phyloP scores from a whole-genome alignment of 768 basidiomycete species.

The Clavaria fumosa region DNA sequence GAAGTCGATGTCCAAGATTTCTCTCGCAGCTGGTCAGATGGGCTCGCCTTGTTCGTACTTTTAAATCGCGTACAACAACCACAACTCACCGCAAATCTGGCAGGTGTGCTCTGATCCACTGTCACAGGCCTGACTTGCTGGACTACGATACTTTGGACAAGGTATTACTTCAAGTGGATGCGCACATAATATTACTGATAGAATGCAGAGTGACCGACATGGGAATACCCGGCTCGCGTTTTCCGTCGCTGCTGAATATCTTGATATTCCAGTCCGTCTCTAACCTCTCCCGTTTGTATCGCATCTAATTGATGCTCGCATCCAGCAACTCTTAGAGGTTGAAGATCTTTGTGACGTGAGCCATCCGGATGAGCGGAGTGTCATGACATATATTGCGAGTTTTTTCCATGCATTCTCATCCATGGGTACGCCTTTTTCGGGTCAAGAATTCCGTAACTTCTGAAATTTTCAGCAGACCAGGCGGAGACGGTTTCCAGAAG shows the following conservation, averaged over 20 bases:
- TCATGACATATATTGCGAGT: slow-evolving; percentile 96
- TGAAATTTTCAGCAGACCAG: slow-evolving; percentile 45
- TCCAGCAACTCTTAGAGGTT: slow-evolving; percentile 87
- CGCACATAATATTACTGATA: slow-evolving; percentile 7
- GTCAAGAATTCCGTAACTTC: slow-evolving; percentile 2
- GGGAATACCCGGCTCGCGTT: slow-evolving; percentile 83
- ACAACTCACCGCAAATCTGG: slow-evolving; percentile 2
- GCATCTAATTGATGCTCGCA: slow-evolving; percentile 1
- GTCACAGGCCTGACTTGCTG: slow-evolving; percentile 88
- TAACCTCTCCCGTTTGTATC: neutral
- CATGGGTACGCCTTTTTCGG: slow-evolving; percentile 47
- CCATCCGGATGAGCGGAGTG: slow-evolving; percentile 89
- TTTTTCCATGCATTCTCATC: slow-evolving; percentile 97
- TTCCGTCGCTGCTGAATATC: slow-evolving; percentile 68
- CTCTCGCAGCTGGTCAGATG: slow-evolving; percentile 84
- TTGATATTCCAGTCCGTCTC: slow-evolving; percentile 72
- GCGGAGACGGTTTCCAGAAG: slow-evolving; percentile 87
- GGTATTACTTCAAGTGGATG: slow-evolving; percentile 21
- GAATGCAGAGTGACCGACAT: slow-evolving; percentile 51
- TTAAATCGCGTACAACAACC: slow-evolving; percentile 6
- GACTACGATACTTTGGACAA: slow-evolving; percentile 83
- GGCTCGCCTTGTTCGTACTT: slow-evolving; percentile 73
- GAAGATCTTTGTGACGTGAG: slow-evolving; percentile 80
- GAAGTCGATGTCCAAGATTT: slow-evolving; percentile 94
- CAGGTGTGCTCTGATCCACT: slow-evolving; percentile 95